phyloP scores from a whole-genome alignment of 805 yeast species.

The Pichia gijzeniarum region DNA sequence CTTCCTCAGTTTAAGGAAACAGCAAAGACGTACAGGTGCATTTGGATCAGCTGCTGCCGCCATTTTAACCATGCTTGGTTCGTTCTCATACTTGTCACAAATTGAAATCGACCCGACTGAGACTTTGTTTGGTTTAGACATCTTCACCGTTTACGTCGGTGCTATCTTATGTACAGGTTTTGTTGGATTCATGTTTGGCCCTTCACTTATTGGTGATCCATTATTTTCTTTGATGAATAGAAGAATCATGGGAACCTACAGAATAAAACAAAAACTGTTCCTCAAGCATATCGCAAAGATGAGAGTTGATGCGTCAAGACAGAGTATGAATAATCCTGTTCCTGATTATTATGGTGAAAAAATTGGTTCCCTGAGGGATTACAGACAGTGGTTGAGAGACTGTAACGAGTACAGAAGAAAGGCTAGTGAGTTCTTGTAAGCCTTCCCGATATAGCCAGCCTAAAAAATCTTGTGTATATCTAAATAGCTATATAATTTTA shows the following conservation, averaged over 20 bases:
- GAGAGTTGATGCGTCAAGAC: conserved; percentile 89
- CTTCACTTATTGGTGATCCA: conserved; percentile 61
- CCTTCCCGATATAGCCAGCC: not conserved
- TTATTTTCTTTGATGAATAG: conserved; percentile 54
- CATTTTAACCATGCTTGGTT: conserved; percentile 51
- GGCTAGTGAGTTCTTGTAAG: conserved; percentile 62
- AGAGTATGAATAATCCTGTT: conserved; percentile 87
- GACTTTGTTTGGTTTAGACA: conserved; percentile 84
- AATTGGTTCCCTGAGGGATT: conserved; percentile 76
- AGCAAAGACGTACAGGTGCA: conserved; percentile 63
- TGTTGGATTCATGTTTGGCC: conserved; percentile 78
- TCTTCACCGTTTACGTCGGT: conserved; percentile 73
- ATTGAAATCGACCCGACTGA: conserved; percentile 85
- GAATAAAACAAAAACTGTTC: conserved; percentile 63
- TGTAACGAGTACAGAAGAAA: conserved; percentile 86
- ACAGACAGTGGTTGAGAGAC: conserved; percentile 95
- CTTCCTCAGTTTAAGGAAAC: conserved; percentile 68
- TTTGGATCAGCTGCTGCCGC: conserved; percentile 66
- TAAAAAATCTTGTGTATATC: not conserved
- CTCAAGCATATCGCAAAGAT: conserved; percentile 66
- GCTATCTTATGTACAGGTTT: conserved; percentile 68
- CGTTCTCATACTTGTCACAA: conserved; percentile 75
- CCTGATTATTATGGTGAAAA: conserved; percentile 99
- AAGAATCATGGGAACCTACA: conserved; percentile 40
- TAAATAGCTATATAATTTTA: too few species aligned